A percentile compares a stretch with the other conserved stretches of the same genome.
phyloP scores from a whole-genome alignment of 2,329 filamentous ascomycete genomes.

The Botrytis tulipae region DNA sequence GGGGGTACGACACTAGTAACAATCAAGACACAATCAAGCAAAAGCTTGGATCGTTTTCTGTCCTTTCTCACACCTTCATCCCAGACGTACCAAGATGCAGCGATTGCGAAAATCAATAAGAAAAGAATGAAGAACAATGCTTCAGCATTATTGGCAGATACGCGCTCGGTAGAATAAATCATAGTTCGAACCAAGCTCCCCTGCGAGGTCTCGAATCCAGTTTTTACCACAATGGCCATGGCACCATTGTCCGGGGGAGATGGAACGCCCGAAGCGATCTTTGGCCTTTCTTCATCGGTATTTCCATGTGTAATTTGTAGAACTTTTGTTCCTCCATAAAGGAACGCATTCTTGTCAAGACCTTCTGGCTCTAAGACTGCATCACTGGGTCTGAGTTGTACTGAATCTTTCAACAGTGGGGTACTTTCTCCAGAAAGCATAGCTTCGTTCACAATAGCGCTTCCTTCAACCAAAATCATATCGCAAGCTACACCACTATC shows the following conservation, averaged over 20 bases:
- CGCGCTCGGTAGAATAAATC: slow-evolving; percentile 98
- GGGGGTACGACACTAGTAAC: slow-evolving; percentile 98
- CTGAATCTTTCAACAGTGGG: slow-evolving; percentile 90
- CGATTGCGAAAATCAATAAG: slow-evolving; percentile 91
- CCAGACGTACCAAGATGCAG: slow-evolving; percentile 99
- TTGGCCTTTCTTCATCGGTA: slow-evolving; percentile 68
- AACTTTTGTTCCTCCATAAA: slow-evolving; percentile 97
- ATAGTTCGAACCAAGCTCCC: slow-evolving; percentile 96
- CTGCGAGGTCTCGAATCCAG: slow-evolving; percentile 97
- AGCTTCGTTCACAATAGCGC: slow-evolving; percentile 96
- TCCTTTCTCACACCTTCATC: slow-evolving; percentile 91
- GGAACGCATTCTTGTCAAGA: slow-evolving; percentile 92
- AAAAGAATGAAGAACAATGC: slow-evolving; percentile 98
- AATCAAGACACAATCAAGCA: slow-evolving; percentile 96
- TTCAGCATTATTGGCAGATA: slow-evolving; percentile 97
- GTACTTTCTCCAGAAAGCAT: slow-evolving; percentile 99
- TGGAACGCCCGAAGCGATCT: slow-evolving; percentile 72
- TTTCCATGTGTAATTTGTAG: slow-evolving; percentile 90
- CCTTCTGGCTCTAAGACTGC: slow-evolving; percentile 81
- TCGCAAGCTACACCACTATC: slow-evolving; percentile 96
- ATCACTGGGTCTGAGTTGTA: slow-evolving; percentile 83
- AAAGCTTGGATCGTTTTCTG: slow-evolving; percentile 93
- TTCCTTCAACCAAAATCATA: slow-evolving; percentile 91
- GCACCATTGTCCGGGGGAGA: slow-evolving; percentile 90
- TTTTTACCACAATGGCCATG: slow-evolving; percentile 92